Base-by-base conservation (phyloP, 768 basidiomycete species). In the Amanita polypyramis region DNA sequence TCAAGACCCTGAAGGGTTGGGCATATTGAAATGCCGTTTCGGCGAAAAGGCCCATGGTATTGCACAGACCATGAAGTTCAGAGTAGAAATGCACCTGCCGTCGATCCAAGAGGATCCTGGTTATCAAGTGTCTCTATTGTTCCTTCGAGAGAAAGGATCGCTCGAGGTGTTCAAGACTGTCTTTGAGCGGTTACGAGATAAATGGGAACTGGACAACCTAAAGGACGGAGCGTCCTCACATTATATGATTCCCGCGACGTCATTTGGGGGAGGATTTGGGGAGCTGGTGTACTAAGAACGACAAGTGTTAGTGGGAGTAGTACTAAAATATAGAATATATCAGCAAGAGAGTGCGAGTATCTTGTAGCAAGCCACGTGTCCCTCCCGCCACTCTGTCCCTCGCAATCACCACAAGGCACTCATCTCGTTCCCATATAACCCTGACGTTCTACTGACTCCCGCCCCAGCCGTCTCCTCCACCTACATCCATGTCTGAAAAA, bases 141-240 rank as follows among this genome's bases (percentile, higher is more conserved):
- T 95, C 43, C 71, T 87, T 11, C 82, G 88, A 54, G 93, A 96
- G 68, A 92, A 82, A 62, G 95, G 95, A 3, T 83, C 92, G 14
- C 69, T 79, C 36, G 87, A 88, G 19, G 82, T 76, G 23, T 90
- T 96, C 69, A 85, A 81, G 63, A 72, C 77, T 43, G 69, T 91
- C 23, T 87, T 77, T 60, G 76, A 71, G 51, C 72, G 79, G 35
- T 61, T 96, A 48, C 70, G 74, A 51, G 67, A 72, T 25, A 74
- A 79, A 17, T 96, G 91, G 93, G 76, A 77, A 42, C 58, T 86
- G 57, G 80, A 82, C 43, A 55, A 47, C 44, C 53, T 14, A 36
- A 51, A 52, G 46, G 54, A 19, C 14, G n/a, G 19, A 0, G 32
- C 4, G 33, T n/a, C 34, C 2, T 34, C 9, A 3, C 9, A 14